Conservation (phyloP, 306 rosid species). For the Gynostemma pentaphyllum region DNA sequence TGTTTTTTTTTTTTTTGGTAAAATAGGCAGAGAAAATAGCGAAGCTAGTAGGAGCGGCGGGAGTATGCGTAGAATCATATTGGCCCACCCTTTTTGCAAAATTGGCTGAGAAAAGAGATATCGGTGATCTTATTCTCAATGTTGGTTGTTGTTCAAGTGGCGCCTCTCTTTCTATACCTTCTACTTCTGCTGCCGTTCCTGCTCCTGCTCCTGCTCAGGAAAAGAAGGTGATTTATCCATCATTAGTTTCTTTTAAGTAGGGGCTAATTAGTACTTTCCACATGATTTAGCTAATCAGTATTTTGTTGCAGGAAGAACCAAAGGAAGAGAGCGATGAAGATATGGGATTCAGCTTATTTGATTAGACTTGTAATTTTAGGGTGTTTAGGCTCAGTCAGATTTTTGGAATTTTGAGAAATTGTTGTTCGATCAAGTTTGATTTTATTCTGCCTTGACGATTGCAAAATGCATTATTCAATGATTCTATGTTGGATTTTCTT, state of each 20-base stretch:
- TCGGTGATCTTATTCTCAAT: slow-evolving; percentile 50
- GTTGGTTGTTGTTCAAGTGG: slow-evolving; percentile 39
- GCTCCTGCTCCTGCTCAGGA: slow-evolving; percentile 36
- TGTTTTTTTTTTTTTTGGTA: not conserved
- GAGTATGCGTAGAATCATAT: slow-evolving; percentile 40
- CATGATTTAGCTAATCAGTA: too few relatives aligned
- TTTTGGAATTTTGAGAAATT: too few relatives aligned
- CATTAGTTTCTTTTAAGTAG: too few relatives aligned
- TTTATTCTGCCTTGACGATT: too few relatives aligned
- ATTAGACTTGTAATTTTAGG: not conserved
- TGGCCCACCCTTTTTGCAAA: slow-evolving; percentile 66
- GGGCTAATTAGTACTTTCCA: too few relatives aligned
- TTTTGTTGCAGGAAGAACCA: slow-evolving; percentile 4
- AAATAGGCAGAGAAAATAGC: slow-evolving; percentile 58
- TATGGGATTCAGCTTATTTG: slow-evolving; percentile 12
- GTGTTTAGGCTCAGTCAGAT: too few relatives aligned
- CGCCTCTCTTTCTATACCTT: slow-evolving; percentile 29
- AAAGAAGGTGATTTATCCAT: slow-evolving; percentile 80
- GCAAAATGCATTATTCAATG: too few relatives aligned
- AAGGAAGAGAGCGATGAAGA: slow-evolving; percentile 12
- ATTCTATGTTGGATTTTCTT: too few relatives aligned
- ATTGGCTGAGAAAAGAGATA: slow-evolving; percentile 49
- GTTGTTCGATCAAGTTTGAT: too few relatives aligned
- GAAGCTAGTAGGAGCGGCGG: slow-evolving; percentile 40
- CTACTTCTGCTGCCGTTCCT: slow-evolving; percentile 21